Evolutionary conservation across 495 filamentous ascomycete genomes (phyloP).

Genomic region (Clavariopsis aquatica): DNA sequence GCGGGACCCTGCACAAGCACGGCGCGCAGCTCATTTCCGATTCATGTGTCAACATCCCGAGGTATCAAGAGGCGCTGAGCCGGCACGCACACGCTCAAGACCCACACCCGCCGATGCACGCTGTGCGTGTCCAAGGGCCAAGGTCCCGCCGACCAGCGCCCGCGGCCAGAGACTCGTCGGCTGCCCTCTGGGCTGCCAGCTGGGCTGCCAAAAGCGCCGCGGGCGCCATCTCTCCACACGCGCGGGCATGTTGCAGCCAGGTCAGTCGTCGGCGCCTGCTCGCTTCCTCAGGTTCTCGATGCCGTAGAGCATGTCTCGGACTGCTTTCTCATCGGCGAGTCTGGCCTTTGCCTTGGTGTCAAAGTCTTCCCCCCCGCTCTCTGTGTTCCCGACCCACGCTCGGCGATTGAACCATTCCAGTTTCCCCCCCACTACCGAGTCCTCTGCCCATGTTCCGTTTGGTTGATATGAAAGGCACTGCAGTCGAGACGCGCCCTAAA

Average conservation of each 20-base stretch:
- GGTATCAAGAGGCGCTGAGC: background rate
- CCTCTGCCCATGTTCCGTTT: constrained; percentile 12
- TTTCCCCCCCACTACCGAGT: background rate
- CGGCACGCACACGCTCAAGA: background rate
- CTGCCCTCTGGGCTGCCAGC: too few relatives aligned
- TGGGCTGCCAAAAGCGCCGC: too few relatives aligned
- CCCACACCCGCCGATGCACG: background rate
- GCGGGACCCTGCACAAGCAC: constrained; percentile 6
- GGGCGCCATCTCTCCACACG: too few relatives aligned
- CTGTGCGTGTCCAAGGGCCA: background rate
- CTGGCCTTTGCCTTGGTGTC: constrained; percentile 1
- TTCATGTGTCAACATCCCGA: background rate
- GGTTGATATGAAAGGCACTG: constrained; percentile 22
- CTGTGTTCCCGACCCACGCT: constrained; percentile 11
- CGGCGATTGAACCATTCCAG: constrained; percentile 31
- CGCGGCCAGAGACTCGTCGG: background rate
- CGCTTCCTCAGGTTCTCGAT: constrained; percentile 75
- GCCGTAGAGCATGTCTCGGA: constrained; percentile 66
- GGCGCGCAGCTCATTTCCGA: background rate
- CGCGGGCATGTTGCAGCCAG: background rate
- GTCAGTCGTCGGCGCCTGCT: constrained; percentile 49
- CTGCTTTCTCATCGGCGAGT: constrained; percentile 42
- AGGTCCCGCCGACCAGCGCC: background rate
- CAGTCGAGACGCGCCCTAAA: constrained; percentile 21
- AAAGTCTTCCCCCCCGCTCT: background rate